phyloP scores from a whole-genome alignment of 129 eudicot genomes.

The Lactuca sativa region DNA sequence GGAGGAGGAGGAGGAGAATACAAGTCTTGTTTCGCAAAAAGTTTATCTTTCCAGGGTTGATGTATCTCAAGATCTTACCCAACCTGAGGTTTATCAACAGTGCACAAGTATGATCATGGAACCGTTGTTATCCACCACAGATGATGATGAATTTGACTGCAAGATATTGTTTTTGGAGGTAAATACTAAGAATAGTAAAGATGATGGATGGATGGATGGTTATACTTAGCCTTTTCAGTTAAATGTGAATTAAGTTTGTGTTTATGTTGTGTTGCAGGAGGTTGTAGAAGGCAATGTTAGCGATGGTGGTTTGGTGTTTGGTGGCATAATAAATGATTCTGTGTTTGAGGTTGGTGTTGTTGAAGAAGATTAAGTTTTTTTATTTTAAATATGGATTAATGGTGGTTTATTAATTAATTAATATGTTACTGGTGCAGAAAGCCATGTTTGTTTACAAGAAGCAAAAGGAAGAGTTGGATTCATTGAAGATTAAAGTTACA shows the following conservation, averaged over 20 bases:
- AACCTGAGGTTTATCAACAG: constrained; percentile 64
- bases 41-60: constrained; percentile 75
- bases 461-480: constrained; percentile 42
- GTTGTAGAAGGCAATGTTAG: constrained; percentile 36
- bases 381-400: neutral
- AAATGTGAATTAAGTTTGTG: neutral
- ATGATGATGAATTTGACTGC: constrained; percentile 40
- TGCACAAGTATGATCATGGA: constrained; percentile 45
- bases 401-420: neutral
- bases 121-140: neutral
- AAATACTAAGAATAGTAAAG: constrained; percentile 56
- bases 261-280: constrained; percentile 34
- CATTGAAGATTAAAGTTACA: constrained; percentile 12
- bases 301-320: constrained; percentile 35
- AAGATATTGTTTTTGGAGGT: constrained; percentile 68
- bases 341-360: constrained; percentile 63
- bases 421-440: constrained; percentile 46
- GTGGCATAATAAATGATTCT: constrained; percentile 46
- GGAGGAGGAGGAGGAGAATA: constrained; percentile 44
- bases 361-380: neutral
- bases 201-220: neutral
- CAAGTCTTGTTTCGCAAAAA: constrained; percentile 26
- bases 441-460: constrained; percentile 77
- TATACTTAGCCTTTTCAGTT: neutral
- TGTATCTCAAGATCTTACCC: constrained; percentile 72